These are phyloP conservation scores for Lactarius sp. DNA, from an alignment of 768 basidiomycete genomes.

Conservation along the genomic window DNA sequence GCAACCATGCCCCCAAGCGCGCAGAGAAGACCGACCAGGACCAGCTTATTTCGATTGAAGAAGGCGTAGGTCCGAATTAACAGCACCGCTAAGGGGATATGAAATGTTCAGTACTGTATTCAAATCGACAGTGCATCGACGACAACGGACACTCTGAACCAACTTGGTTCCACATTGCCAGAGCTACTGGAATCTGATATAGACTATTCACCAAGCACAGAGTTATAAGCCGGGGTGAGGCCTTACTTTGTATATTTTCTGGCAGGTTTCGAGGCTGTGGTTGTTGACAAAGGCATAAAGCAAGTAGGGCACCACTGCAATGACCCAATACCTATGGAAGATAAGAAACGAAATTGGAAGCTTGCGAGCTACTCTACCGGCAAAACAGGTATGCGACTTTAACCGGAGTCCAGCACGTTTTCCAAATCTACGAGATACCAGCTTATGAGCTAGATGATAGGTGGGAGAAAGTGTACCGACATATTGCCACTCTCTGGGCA, in stretches of 20 bases:
- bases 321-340: constrained; percentile 68
- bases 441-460: constrained; percentile 6
- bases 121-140: not conserved
- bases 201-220: not conserved
- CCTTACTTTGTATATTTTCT: constrained; percentile 62
- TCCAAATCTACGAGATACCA: constrained; percentile 59
- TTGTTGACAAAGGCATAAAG: constrained; percentile 71
- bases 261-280: constrained; percentile 58
- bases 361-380: constrained; percentile 44
- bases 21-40: constrained; percentile 58
- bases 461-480: constrained; percentile 37
- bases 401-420: constrained; percentile 78
- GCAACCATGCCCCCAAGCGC: constrained; percentile 69
- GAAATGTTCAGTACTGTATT: constrained; percentile 13
- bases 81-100: constrained; percentile 50
- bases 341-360: not conserved
- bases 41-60: constrained; percentile 70
- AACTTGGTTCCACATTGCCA: constrained; percentile 87
- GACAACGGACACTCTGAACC: constrained; percentile 61
- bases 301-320: constrained; percentile 71
- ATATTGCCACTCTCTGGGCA: constrained; percentile 73
- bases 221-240: not conserved
- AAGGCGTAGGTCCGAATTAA: constrained; percentile 84
- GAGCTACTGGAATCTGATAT: constrained; percentile 65
- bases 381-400: constrained; percentile 82